These are phyloP conservation scores for Tetrahymena thermophila DNA, from an alignment of 73 alveolate genomes.

Conservation along the genomic window DNA sequence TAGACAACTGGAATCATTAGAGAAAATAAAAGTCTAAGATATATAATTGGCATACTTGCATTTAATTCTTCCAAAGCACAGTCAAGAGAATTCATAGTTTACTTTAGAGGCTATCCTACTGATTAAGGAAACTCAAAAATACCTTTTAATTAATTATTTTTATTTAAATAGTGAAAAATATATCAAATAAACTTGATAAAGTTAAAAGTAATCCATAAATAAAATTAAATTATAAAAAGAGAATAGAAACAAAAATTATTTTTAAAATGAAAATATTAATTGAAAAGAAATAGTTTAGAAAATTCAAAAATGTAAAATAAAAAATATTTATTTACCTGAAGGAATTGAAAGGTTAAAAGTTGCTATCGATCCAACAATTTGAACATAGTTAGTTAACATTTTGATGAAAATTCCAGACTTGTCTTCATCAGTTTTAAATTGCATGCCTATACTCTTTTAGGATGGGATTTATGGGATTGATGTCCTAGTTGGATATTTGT, in stretches of 20 bases:
- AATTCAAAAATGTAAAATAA: too few relatives aligned
- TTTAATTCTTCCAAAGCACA: background rate
- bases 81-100: background rate
- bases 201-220: too few relatives aligned
- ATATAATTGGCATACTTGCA: background rate
- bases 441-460: background rate
- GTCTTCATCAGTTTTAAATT: background rate
- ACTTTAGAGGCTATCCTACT: background rate
- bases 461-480: background rate
- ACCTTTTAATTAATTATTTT: background rate
- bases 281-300: too few relatives aligned
- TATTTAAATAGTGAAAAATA: too few relatives aligned
- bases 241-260: too few relatives aligned
- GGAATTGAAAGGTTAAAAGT: conserved; percentile 11
- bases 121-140: background rate
- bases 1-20: background rate
- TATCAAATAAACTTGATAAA: too few relatives aligned
- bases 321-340: background rate
- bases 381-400: conserved; percentile 1
- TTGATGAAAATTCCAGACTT: conserved; percentile 18
- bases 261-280: too few relatives aligned
- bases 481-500: background rate
- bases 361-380: conserved; percentile 2
- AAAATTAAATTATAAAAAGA: too few relatives aligned
- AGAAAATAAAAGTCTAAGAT: background rate